These are phyloP conservation scores for Termitomyces sp. DNA, from an alignment of 768 basidiomycete genomes.

Conservation along the genomic window DNA sequence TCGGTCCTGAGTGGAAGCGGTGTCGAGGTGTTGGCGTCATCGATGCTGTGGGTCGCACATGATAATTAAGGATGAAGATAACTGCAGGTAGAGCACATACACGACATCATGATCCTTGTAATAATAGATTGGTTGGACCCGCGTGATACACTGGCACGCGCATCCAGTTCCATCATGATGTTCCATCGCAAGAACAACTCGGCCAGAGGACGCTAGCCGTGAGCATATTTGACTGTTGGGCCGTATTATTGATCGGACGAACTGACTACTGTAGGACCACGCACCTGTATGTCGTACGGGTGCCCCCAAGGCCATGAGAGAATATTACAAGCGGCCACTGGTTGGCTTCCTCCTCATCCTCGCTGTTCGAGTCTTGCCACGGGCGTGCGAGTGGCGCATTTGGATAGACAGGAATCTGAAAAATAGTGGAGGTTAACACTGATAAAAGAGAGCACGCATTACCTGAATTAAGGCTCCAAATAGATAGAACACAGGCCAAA, in stretches of 20 bases:
- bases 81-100: conserved; percentile 32
- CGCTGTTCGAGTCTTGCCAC: conserved; percentile 22
- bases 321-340: conserved; percentile 83
- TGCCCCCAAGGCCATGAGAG: conserved; percentile 82
- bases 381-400: conserved; percentile 54
- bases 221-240: conserved; percentile 62
- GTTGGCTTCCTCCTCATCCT: conserved; percentile 9
- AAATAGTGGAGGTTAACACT: neutral
- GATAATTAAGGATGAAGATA: neutral
- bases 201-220: conserved; percentile 73
- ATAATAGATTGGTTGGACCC: conserved; percentile 44
- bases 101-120: conserved; percentile 53
- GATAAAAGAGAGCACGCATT: neutral
- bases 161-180: conserved; percentile 82
- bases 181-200: conserved; percentile 78
- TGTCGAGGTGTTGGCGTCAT: conserved; percentile 21
- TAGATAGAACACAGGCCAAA: conserved; percentile 51
- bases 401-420: conserved; percentile 55
- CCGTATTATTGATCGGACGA: conserved; percentile 2
- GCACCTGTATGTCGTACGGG: conserved; percentile 67
- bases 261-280: neutral
- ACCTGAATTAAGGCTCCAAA: conserved; percentile 52
- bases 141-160: conserved; percentile 34
- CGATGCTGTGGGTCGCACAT: conserved; percentile 24
- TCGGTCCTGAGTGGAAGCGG: conserved; percentile 57